Evolutionary conservation across 202 grass and related monocot genomes (phyloP).

Genomic region (Setaria italica): DNA sequence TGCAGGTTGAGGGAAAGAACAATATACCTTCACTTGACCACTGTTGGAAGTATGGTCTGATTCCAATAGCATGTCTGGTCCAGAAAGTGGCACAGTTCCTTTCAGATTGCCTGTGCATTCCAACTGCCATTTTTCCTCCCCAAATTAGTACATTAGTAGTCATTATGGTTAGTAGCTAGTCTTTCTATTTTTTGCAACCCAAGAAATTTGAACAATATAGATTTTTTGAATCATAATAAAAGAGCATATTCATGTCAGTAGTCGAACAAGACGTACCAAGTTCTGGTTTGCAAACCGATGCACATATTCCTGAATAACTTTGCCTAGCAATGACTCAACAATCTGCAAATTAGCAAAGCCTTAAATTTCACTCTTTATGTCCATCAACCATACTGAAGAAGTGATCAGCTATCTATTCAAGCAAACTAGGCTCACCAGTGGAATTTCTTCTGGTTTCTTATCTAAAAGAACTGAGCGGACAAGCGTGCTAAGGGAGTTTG

Average conservation of each 20-base stretch:
- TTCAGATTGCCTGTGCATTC: slow-evolving; percentile 10
- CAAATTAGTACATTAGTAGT: slow-evolving; percentile 16
- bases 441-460: slow-evolving; percentile 93
- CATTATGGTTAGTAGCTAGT: slow-evolving; percentile 14
- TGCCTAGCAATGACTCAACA: slow-evolving; percentile 81
- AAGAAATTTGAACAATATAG: slow-evolving; percentile 17
- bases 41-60: slow-evolving; percentile 32
- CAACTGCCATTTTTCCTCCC: slow-evolving; percentile 6
- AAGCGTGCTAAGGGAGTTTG: slow-evolving; percentile 59
- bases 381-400: slow-evolving; percentile 13
- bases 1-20: not conserved
- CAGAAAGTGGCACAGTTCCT: slow-evolving; percentile 50
- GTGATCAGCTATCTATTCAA: slow-evolving; percentile 25
- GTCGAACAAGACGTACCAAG: slow-evolving; percentile 49
- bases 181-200: slow-evolving; percentile 41
- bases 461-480: slow-evolving; percentile 64
- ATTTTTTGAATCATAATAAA: slow-evolving; percentile 13
- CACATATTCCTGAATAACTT: slow-evolving; percentile 89
- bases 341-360: slow-evolving; percentile 62
- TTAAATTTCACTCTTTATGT: slow-evolving; percentile 36
- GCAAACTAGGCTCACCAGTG: slow-evolving; percentile 59
- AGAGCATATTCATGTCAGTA: slow-evolving; percentile 14
- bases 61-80: slow-evolving; percentile 45
- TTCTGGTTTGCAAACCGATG: slow-evolving; percentile 49
- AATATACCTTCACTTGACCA: slow-evolving; percentile 38